phyloP scores from a whole-genome alignment of 208 protist genomes.

The Entamoeba histolytica region DNA sequence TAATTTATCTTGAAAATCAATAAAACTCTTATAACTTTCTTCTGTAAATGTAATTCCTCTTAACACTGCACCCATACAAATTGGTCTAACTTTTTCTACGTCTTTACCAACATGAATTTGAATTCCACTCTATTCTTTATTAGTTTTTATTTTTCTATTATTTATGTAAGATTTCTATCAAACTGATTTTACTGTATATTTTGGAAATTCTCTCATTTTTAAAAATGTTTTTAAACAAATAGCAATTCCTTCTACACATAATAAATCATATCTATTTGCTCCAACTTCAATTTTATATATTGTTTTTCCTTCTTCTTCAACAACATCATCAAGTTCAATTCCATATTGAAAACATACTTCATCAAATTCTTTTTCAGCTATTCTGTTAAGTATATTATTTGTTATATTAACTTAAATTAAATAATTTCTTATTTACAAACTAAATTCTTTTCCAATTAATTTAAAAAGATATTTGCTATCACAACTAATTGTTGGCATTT shows the following conservation, averaged over 20 bases:
- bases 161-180: too few relatives aligned
- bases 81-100: slow-evolving; percentile 62
- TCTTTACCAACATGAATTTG: background rate
- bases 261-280: slow-evolving; percentile 17
- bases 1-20: slow-evolving; percentile 91
- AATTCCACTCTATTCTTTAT: background rate
- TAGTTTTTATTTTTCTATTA: background rate
- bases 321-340: slow-evolving; percentile 22
- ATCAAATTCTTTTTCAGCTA: slow-evolving; percentile 7
- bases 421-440: background rate
- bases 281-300: slow-evolving; percentile 21
- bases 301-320: background rate
- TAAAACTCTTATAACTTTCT: slow-evolving; percentile 75
- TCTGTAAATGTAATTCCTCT: slow-evolving; percentile 71
- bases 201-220: background rate
- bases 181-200: background rate
- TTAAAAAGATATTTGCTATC: background rate
- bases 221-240: background rate
- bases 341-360: slow-evolving; percentile 1
- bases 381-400: background rate
- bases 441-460: slow-evolving; percentile 2
- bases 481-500: slow-evolving; percentile 5
- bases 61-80: slow-evolving; percentile 83
- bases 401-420: background rate
- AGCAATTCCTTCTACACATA: slow-evolving; percentile 16